Percentiles rank a stretch among this genome's conserved stretches.
Evolutionary conservation across 1,284 basidiomycete species (phyloP).

Genomic region (Cutaneotrichosporon cyanovorans): DNA sequence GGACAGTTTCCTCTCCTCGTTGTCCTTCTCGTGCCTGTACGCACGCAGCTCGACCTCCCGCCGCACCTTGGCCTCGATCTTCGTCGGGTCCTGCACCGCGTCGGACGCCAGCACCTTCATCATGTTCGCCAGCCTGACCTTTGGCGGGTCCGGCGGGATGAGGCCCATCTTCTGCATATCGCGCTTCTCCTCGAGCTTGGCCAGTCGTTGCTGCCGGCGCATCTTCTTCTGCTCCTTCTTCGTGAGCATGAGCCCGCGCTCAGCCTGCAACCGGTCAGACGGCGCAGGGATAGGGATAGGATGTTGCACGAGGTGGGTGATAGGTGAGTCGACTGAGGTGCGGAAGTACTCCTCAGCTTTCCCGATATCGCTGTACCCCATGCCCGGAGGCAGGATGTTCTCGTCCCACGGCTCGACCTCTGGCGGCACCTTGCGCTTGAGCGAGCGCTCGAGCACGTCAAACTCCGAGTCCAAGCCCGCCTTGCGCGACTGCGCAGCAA

Average conservation of each 20-base stretch:
- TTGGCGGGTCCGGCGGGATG: conserved; percentile 87
- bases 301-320: conserved; percentile 90
- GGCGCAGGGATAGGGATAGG: conserved; percentile 93
- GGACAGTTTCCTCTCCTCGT: conserved; percentile 81
- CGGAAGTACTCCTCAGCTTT: conserved; percentile 48
- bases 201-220: conserved; percentile 77
- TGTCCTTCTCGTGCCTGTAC: conserved; percentile 83
- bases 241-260: conserved; percentile 82
- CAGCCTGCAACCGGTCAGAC: conserved; percentile 62
- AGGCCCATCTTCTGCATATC: conserved; percentile 95
- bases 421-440: conserved; percentile 78
- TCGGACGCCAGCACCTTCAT: conserved; percentile 98
- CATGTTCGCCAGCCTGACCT: conserved; percentile 89
- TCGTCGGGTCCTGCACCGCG: conserved; percentile 89
- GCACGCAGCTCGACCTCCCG: conserved; percentile 86
- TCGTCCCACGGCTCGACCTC: conserved; percentile 97
- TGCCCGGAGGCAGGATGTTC: conserved; percentile 63
- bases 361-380: conserved; percentile 63
- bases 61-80: conserved; percentile 89
- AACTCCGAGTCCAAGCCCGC: conserved; percentile 90
- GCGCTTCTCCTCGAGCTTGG: conserved; percentile 87
- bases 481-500: conserved; percentile 83
- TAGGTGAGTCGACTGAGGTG: conserved; percentile 63
- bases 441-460: conserved; percentile 76
- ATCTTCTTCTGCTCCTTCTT: conserved; percentile 97